phyloP scores from a whole-genome alignment of 2,329 filamentous ascomycete genomes.

The Drechslerella dactyloides region DNA sequence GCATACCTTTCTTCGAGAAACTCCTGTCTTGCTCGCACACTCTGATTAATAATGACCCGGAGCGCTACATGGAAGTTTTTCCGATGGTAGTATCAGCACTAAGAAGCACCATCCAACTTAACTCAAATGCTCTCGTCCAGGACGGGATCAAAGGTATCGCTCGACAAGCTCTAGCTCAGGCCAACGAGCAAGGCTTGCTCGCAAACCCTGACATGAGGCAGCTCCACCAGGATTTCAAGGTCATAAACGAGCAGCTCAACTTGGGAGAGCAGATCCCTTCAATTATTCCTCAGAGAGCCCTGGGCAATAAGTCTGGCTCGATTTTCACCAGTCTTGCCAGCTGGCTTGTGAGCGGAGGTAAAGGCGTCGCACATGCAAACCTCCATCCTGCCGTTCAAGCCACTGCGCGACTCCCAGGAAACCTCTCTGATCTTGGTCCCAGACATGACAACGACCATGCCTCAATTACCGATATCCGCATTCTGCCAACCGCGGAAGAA shows the following conservation, averaged over 20 bases:
- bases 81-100: constrained; percentile 35
- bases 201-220: constrained; percentile 50
- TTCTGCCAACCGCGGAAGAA: constrained; percentile 56
- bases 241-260: constrained; percentile 52
- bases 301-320: constrained; percentile 9
- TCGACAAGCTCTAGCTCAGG: constrained; percentile 51
- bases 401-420: constrained; percentile 53
- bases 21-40: constrained; percentile 51
- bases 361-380: constrained; percentile 10
- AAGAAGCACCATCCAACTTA: constrained; percentile 52
- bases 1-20: constrained; percentile 56
- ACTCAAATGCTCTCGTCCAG: constrained; percentile 53
- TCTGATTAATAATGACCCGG: constrained; percentile 21
- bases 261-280: constrained; percentile 54
- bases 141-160: constrained; percentile 49
- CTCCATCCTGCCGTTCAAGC: constrained; percentile 29
- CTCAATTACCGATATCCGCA: constrained; percentile 56
- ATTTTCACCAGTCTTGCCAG: constrained; percentile 23
- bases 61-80: constrained; percentile 28
- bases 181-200: constrained; percentile 50
- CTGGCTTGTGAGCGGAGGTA: constrained; percentile 11
- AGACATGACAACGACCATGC: constrained; percentile 56
- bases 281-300: constrained; percentile 24
- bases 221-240: constrained; percentile 46
- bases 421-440: constrained; percentile 53